A percentile compares a stretch with the other conserved stretches of the same genome.
phyloP scores from a whole-genome alignment of 192 early-diverging fungal genomes.

The Backusella tarrabulga region DNA sequence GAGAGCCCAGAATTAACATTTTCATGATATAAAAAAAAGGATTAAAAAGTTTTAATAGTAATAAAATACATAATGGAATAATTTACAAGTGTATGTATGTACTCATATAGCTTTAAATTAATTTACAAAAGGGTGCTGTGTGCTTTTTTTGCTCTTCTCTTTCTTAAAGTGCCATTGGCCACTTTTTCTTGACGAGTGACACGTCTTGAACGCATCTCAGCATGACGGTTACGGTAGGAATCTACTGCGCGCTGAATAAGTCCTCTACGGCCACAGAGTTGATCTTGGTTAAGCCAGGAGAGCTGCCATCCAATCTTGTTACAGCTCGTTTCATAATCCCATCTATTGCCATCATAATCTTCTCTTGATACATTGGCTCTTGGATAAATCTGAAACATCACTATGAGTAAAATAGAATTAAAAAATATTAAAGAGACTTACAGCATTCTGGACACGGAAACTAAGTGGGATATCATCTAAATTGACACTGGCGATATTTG shows the following conservation, averaged over 20 bases:
- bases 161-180: conserved; percentile 50
- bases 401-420: not conserved
- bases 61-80: not conserved
- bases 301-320: conserved; percentile 75
- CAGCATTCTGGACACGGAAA: conserved; percentile 21
- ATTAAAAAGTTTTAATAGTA: not conserved
- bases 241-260: conserved; percentile 78
- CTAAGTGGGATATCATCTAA: conserved; percentile 9
- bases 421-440: conserved; percentile 11
- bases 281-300: conserved; percentile 60
- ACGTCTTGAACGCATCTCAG: conserved; percentile 59
- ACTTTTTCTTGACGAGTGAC: conserved; percentile 69
- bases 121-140: not conserved
- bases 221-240: conserved; percentile 62
- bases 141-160: conserved; percentile 29
- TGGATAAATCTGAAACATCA: conserved; percentile 58
- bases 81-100: not conserved
- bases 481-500: conserved; percentile 23
- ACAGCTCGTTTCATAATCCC: conserved; percentile 74
- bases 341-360: conserved; percentile 67
- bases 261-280: conserved; percentile 58
- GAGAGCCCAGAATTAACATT: not conserved
- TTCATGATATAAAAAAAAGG: not conserved
- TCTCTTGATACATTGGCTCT: conserved; percentile 50
- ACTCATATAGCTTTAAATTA: not conserved